These are phyloP conservation scores for Euphorbia tirucalli DNA, from an alignment of 345 rosid species.

Conservation along the genomic window DNA sequence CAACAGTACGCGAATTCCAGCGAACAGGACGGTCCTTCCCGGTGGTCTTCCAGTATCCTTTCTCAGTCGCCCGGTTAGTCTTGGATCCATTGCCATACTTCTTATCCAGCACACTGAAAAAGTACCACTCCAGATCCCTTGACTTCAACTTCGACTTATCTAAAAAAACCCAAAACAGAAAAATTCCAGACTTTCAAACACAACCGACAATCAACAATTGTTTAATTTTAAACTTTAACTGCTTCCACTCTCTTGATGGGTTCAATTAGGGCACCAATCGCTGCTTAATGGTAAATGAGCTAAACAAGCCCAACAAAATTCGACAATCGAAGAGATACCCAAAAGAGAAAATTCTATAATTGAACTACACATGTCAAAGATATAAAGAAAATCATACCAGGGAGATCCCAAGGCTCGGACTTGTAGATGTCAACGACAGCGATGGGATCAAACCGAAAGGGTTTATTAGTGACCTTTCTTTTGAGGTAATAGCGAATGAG, in stretches of 20 bases:
- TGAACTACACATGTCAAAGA: neutral
- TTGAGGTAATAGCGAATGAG: constrained; percentile 87
- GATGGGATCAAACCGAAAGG: constrained; percentile 67
- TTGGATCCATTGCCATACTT: constrained; percentile 82
- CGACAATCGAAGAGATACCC: neutral
- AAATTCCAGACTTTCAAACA: neutral
- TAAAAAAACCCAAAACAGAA: constrained; percentile 23
- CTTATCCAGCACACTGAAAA: constrained; percentile 73
- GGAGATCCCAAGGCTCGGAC: constrained; percentile 97
- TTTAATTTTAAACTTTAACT: neutral
- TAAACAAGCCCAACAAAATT: neutral
- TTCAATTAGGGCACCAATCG: neutral
- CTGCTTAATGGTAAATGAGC: neutral
- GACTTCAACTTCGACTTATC: constrained; percentile 75
- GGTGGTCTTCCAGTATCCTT: constrained; percentile 95
- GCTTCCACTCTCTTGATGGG: neutral
- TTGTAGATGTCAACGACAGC: constrained; percentile 73
- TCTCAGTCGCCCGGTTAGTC: constrained; percentile 92
- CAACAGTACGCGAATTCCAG: constrained; percentile 45
- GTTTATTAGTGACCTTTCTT: constrained; percentile 69
- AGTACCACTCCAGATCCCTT: constrained; percentile 96
- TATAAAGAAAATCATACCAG: constrained; percentile 37
- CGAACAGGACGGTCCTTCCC: constrained; percentile 78
- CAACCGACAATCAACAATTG: neutral
- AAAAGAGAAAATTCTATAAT: neutral